Percentiles rank a stretch among this genome's conserved stretches.
phyloP scores from a whole-genome alignment of 345 rosid genomes.

The Physaria fendleri region DNA sequence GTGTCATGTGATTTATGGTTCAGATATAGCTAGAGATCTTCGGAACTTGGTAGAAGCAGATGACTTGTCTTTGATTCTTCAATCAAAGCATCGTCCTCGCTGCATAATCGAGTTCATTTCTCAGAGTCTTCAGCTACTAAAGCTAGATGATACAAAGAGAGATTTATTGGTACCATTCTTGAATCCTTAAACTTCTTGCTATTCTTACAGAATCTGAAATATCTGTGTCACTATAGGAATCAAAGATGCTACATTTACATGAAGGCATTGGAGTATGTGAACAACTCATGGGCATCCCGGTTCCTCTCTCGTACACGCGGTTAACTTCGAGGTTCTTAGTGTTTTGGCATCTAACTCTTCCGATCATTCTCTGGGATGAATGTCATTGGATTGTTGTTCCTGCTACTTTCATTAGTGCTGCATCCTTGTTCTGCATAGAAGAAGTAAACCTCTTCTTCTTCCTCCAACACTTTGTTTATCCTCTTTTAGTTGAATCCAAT shows the following conservation, averaged over 20 bases:
- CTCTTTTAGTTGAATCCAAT: neutral
- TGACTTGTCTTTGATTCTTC: slow-evolving; percentile 61
- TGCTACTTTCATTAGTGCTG: slow-evolving; percentile 91
- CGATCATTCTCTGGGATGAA: slow-evolving; percentile 92
- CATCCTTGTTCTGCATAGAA: slow-evolving; percentile 93
- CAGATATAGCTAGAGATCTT: slow-evolving; percentile 66
- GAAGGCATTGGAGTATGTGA: slow-evolving; percentile 88
- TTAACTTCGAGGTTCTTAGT: slow-evolving; percentile 91
- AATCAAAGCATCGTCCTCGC: slow-evolving; percentile 71
- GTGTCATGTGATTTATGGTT: slow-evolving; percentile 76
- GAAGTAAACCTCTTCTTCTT: slow-evolving; percentile 39
- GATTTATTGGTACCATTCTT: slow-evolving; percentile 47
- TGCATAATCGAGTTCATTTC: slow-evolving; percentile 82
- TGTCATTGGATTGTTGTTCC: slow-evolving; percentile 97
- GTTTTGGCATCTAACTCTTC: slow-evolving; percentile 91
- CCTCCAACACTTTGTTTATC: neutral
- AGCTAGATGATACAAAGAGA: slow-evolving; percentile 59
- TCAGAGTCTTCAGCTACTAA: slow-evolving; percentile 54
- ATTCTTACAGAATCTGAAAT: neutral
- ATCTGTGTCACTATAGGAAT: slow-evolving; percentile 39
- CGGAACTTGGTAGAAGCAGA: slow-evolving; percentile 57
- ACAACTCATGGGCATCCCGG: slow-evolving; percentile 73
- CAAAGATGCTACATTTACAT: slow-evolving; percentile 62
- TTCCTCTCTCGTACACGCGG: slow-evolving; percentile 89
- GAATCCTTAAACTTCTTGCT: neutral